Evolutionary conservation across 2,329 filamentous ascomycete species (phyloP).

Genomic region (Epichloe glyceriae): DNA sequence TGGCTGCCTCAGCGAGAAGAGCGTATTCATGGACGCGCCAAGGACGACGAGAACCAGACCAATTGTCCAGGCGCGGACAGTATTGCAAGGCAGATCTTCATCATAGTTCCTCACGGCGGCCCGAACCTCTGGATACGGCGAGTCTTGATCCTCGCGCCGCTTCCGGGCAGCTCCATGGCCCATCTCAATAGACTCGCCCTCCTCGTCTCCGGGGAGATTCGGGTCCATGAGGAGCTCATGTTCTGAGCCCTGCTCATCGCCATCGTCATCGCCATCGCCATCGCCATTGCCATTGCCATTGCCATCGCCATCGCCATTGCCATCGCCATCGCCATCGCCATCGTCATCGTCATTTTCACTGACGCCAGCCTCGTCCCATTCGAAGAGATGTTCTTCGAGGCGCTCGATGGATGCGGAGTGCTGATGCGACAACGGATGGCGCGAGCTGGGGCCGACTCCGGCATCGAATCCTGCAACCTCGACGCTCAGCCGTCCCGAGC

Average conservation of each 20-base stretch:
- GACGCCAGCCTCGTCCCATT: slow-evolving; percentile 20
- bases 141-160: slow-evolving; percentile 38
- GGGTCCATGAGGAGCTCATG: slow-evolving; percentile 45
- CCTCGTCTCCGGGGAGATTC: slow-evolving; percentile 32
- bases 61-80: slow-evolving; percentile 51
- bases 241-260: slow-evolving; percentile 36
- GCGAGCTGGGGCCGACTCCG: slow-evolving; percentile 11
- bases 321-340: slow-evolving; percentile 25
- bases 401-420: slow-evolving; percentile 13
- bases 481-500: not conserved
- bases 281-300: slow-evolving; percentile 24
- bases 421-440: slow-evolving; percentile 15
- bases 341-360: slow-evolving; percentile 18
- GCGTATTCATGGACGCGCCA: slow-evolving; percentile 48
- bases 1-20: slow-evolving; percentile 49
- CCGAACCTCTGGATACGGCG: slow-evolving; percentile 53
- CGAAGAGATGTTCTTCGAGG: slow-evolving; percentile 22
- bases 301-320: slow-evolving; percentile 25
- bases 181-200: slow-evolving; percentile 16
- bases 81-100: slow-evolving; percentile 53
- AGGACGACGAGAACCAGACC: slow-evolving; percentile 42
- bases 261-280: slow-evolving; percentile 28
- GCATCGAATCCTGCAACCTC: slow-evolving; percentile 13
- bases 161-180: slow-evolving; percentile 14
- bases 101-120: slow-evolving; percentile 53